phyloP scores from a whole-genome alignment of 306 rosid genomes.

The Vicia villosa region DNA sequence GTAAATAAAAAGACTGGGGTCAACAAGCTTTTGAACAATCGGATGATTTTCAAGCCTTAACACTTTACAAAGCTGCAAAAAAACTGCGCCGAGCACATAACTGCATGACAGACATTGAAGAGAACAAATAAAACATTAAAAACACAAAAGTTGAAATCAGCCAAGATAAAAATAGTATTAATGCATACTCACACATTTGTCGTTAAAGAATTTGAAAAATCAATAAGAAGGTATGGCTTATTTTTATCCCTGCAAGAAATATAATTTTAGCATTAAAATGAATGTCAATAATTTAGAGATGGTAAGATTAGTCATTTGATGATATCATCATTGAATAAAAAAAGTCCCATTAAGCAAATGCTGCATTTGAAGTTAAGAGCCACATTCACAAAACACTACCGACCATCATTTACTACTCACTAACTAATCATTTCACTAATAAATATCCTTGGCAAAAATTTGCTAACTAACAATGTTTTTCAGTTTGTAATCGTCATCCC shows the following conservation, averaged over 20 bases:
- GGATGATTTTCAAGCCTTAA: conserved; percentile 70
- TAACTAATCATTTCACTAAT: conserved; percentile 1
- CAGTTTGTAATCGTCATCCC: not conserved
- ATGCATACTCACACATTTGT: conserved; percentile 69
- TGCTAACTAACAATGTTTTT: not conserved
- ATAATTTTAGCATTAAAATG: conserved; percentile 26
- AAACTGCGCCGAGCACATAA: conserved; percentile 78
- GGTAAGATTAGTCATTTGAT: conserved; percentile 17
- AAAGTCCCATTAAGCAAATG: not conserved
- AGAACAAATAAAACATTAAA: conserved; percentile 36
- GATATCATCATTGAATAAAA: not conserved
- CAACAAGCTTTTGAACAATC: conserved; percentile 67
- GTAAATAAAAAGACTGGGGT: conserved; percentile 75
- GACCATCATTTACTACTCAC: conserved; percentile 17
- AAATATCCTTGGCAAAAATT: not conserved
- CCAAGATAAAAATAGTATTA: conserved; percentile 12
- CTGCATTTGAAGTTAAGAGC: conserved; percentile 12
- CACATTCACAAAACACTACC: not conserved
- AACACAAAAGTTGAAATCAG: not conserved
- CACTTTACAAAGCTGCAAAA: conserved; percentile 80
- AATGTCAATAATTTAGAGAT: conserved; percentile 27
- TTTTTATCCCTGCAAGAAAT: conserved; percentile 52
- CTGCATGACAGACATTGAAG: conserved; percentile 49
- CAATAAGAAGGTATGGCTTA: conserved; percentile 87
- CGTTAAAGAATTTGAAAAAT: conserved; percentile 63